Conservation (phyloP, 1,284 basidiomycete species). For the Austroboletus olivaceoglutinosus region DNA sequence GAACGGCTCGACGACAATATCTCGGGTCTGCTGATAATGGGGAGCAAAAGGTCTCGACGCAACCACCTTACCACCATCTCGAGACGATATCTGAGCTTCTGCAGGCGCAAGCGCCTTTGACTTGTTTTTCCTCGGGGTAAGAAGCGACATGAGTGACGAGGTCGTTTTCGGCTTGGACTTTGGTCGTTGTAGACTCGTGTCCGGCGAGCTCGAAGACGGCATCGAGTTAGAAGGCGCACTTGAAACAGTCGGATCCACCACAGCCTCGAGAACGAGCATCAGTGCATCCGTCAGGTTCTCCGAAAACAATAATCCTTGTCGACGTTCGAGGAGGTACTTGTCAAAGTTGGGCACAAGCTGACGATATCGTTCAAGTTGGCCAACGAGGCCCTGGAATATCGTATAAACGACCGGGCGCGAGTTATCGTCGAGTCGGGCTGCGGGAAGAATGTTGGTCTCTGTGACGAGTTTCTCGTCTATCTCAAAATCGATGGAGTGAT, state of each 20-base stretch:
- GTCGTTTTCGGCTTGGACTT: slow-evolving; percentile 57
- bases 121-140: slow-evolving; percentile 72
- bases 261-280: slow-evolving; percentile 64
- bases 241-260: slow-evolving; percentile 39
- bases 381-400: slow-evolving; percentile 74
- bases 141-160: slow-evolving; percentile 71
- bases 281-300: slow-evolving; percentile 93
- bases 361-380: slow-evolving; percentile 79
- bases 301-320: slow-evolving; percentile 87
- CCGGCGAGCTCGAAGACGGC: slow-evolving; percentile 26
- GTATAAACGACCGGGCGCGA: slow-evolving; percentile 77
- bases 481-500: slow-evolving; percentile 73
- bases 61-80: slow-evolving; percentile 40
- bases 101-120: slow-evolving; percentile 33
- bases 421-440: slow-evolving; percentile 64
- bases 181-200: slow-evolving; percentile 32
- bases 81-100: slow-evolving; percentile 46
- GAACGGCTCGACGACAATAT: slow-evolving; percentile 72
- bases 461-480: slow-evolving; percentile 65
- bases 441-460: slow-evolving; percentile 58
- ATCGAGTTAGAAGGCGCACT: slow-evolving; percentile 15
- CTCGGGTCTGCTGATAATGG: slow-evolving; percentile 80
- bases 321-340: slow-evolving; percentile 77
- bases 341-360: slow-evolving; percentile 79
- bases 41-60: slow-evolving; percentile 78